These are phyloP conservation scores for Lentinus polychrous DNA, from an alignment of 1,284 basidiomycete genomes.

Conservation along the genomic window DNA sequence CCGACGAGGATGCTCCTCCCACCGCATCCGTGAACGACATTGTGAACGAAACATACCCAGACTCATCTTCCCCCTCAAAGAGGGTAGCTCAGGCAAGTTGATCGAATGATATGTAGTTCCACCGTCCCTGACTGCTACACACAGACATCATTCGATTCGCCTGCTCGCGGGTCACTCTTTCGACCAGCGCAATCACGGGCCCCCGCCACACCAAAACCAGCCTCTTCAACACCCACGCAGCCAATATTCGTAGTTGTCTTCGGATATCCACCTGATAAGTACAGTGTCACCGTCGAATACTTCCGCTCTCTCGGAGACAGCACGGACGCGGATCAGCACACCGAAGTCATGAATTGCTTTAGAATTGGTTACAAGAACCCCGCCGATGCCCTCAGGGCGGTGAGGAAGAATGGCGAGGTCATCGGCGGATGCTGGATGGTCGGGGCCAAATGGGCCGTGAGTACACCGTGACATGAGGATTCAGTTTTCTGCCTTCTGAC, in stretches of 20 bases:
- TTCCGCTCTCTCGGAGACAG: constrained; percentile 60
- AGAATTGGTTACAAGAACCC: constrained; percentile 62
- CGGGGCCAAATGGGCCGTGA: constrained; percentile 73
- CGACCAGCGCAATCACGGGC: constrained; percentile 18
- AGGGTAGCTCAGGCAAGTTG: constrained; percentile 40
- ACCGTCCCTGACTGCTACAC: constrained; percentile 5
- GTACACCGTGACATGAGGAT: constrained; percentile 22
- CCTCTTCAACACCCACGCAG: constrained; percentile 22
- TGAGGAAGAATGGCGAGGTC: constrained; percentile 73
- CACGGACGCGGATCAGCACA: constrained; percentile 57
- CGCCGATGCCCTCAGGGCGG: constrained; percentile 65
- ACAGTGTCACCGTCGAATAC: constrained; percentile 60
- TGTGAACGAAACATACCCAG: constrained; percentile 46
- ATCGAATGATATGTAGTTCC: constrained; percentile 5
- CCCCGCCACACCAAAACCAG: constrained; percentile 24
- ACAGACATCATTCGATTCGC: constrained; percentile 27
- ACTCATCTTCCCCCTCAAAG: constrained; percentile 28
- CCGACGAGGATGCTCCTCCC: constrained; percentile 71
- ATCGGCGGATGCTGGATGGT: constrained; percentile 73
- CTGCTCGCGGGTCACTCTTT: constrained; percentile 19
- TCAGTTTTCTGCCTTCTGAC: constrained; percentile 5
- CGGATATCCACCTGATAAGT: constrained; percentile 70
- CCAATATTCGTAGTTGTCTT: constrained; percentile 63
- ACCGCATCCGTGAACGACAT: constrained; percentile 65
- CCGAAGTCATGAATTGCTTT: constrained; percentile 65